These are phyloP conservation scores for Mentha longifolia DNA, from an alignment of 257 asterid species.

Conservation along the genomic window DNA sequence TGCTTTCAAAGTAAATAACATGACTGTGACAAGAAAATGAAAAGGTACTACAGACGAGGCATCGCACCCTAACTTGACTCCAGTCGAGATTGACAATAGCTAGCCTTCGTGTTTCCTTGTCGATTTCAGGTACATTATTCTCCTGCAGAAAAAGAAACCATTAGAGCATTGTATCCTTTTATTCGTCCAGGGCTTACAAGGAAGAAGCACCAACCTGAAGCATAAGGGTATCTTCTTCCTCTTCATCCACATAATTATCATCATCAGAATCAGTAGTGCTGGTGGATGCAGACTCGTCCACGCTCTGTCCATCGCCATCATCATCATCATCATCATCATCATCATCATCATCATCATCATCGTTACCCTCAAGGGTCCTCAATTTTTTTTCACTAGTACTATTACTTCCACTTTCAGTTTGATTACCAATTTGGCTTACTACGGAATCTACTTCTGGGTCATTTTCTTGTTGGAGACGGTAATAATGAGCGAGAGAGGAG, in stretches of 20 bases:
- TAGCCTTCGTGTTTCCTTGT: constrained; percentile 79
- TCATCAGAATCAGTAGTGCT: constrained; percentile 49
- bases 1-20: constrained; percentile 9
- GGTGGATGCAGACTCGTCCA: constrained; percentile 53
- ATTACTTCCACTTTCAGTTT: constrained; percentile 1
- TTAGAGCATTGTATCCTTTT: not conserved
- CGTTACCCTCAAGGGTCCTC: constrained; percentile 13
- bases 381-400: constrained; percentile 37
- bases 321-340: constrained; percentile 23
- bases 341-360: constrained; percentile 23
- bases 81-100: constrained; percentile 90
- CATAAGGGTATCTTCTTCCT: constrained; percentile 56
- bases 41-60: constrained; percentile 11
- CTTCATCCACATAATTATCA: constrained; percentile 39
- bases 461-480: constrained; percentile 6
- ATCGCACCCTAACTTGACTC: constrained; percentile 87
- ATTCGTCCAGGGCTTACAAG: not conserved
- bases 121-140: constrained; percentile 77
- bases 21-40: not conserved
- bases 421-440: not conserved
- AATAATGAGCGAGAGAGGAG: constrained; percentile 29
- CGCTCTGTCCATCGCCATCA: constrained; percentile 40
- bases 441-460: not conserved
- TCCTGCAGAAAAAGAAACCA: constrained; percentile 45
- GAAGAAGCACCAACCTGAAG: constrained; percentile 35